Conservation (phyloP, 2,329 filamentous ascomycete species). For the Claviceps spartinae region DNA sequence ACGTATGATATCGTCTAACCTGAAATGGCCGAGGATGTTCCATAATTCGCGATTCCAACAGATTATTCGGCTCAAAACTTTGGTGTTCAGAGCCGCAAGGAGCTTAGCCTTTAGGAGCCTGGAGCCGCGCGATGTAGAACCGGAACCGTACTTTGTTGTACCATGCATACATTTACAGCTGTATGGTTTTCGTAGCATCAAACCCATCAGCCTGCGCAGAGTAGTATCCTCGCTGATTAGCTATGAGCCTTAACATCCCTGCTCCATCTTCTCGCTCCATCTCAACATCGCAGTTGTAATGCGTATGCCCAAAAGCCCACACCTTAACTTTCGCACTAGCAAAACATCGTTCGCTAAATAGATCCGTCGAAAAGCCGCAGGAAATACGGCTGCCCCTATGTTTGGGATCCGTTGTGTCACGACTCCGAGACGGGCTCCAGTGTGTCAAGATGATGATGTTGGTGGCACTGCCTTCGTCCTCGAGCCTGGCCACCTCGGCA, state of each 20-base stretch:
- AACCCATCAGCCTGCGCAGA: slow-evolving; percentile 24
- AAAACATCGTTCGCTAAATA: slow-evolving; percentile 23
- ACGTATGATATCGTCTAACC: too few relatives aligned
- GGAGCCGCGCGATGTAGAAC: too few relatives aligned
- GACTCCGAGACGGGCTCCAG: slow-evolving; percentile 25
- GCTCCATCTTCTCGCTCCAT: slow-evolving; percentile 10
- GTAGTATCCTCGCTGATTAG: slow-evolving; percentile 29
- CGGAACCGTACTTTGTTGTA: too few relatives aligned
- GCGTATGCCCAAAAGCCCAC: slow-evolving; percentile 37
- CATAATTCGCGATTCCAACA: too few relatives aligned
- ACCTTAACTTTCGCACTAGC: slow-evolving; percentile 19
- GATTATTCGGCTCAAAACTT: too few relatives aligned
- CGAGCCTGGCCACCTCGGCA: slow-evolving; percentile 15
- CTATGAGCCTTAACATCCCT: slow-evolving; percentile 18
- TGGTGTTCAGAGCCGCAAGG: too few relatives aligned
- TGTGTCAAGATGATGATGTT: slow-evolving; percentile 28
- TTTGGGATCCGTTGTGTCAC: slow-evolving; percentile 19
- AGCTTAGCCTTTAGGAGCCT: too few relatives aligned
- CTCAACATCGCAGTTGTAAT: slow-evolving; percentile 29
- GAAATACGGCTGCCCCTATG: slow-evolving; percentile 17
- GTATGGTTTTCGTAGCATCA: slow-evolving; percentile 10
- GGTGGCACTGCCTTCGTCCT: slow-evolving; percentile 6
- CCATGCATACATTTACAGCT: not conserved
- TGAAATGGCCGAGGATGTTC: too few relatives aligned
- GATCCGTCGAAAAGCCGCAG: slow-evolving; percentile 26